A percentile compares a stretch with the other conserved stretches of the same genome.
phyloP scores from a whole-genome alignment of 2,329 filamentous ascomycete species.

The Alternaria brassicae region DNA sequence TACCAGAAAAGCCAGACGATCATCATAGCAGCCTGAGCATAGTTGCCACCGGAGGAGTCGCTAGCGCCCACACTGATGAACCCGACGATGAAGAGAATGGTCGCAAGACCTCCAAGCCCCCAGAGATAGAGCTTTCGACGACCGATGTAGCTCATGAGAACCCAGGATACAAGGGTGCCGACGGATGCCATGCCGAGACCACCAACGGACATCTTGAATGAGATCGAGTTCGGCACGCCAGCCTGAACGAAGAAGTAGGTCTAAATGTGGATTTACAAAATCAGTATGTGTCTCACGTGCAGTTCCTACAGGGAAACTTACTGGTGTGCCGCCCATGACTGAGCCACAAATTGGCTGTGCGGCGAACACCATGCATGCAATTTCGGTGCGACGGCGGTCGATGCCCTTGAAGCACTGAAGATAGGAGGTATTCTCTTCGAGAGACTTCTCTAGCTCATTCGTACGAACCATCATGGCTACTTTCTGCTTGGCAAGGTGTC shows the following conservation, averaged over 20 bases:
- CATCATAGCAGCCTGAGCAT: conserved; percentile 30
- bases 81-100: conserved; percentile 78
- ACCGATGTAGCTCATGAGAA: conserved; percentile 76
- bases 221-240: conserved; percentile 48
- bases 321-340: conserved; percentile 24
- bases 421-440: conserved; percentile 71
- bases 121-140: conserved; percentile 76
- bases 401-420: conserved; percentile 80
- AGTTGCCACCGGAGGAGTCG: conserved; percentile 53
- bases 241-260: conserved; percentile 56
- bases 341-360: conserved; percentile 47
- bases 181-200: conserved; percentile 63
- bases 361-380: conserved; percentile 60
- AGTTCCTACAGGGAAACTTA: background rate
- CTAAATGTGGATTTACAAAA: background rate
- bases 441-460: conserved; percentile 74
- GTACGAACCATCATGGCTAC: conserved; percentile 86
- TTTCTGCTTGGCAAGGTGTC: conserved; percentile 50
- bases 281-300: background rate
- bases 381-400: conserved; percentile 70
- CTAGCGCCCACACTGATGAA: conserved; percentile 58
- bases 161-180: conserved; percentile 76
- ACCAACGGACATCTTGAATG: conserved; percentile 56
- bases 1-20: conserved; percentile 67
- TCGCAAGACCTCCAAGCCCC: conserved; percentile 65